These are phyloP conservation scores for Hanseniaspora clermontiae DNA, from an alignment of 805 yeast species.

Conservation along the genomic window DNA sequence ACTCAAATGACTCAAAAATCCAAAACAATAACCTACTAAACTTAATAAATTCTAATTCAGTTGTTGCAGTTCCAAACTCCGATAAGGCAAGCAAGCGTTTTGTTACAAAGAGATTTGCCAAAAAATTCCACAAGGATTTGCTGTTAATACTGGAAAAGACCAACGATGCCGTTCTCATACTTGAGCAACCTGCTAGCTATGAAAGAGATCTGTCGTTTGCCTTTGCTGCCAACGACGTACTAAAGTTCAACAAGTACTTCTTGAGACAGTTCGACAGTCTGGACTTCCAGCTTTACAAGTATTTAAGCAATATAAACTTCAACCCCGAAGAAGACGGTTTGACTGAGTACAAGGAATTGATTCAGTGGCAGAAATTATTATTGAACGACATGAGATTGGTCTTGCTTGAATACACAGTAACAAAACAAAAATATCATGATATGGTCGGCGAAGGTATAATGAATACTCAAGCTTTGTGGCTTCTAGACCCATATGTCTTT, in stretches of 20 bases:
- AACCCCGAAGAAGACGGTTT: conserved; percentile 13
- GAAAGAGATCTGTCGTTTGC: conserved; percentile 21
- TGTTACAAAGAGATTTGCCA: conserved; percentile 8
- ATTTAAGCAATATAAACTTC: conserved; percentile 20
- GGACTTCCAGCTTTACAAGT: conserved; percentile 25
- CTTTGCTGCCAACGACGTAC: conserved; percentile 25
- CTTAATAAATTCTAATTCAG: not conserved
- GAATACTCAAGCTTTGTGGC: conserved; percentile 55
- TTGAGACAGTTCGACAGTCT: conserved; percentile 25
- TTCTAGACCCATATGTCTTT: conserved; percentile 66
- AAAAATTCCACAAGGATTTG: conserved; percentile 4
- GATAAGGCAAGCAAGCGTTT: not conserved
- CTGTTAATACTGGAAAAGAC: conserved; percentile 1
- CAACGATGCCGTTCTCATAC: conserved; percentile 15
- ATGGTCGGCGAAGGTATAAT: conserved; percentile 44
- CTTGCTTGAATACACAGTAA: conserved; percentile 56
- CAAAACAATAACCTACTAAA: not conserved
- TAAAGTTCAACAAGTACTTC: conserved; percentile 22
- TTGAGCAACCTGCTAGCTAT: conserved; percentile 15
- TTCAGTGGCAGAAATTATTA: conserved; percentile 8
- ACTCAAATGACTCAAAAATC: not conserved
- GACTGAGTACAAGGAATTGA: conserved; percentile 5
- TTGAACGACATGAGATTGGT: conserved; percentile 20
- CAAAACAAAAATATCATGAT: conserved; percentile 62
- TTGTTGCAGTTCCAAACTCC: not conserved